Conservation (phyloP, 352 stramenopile genomes). For the Achlya hypogyna region DNA sequence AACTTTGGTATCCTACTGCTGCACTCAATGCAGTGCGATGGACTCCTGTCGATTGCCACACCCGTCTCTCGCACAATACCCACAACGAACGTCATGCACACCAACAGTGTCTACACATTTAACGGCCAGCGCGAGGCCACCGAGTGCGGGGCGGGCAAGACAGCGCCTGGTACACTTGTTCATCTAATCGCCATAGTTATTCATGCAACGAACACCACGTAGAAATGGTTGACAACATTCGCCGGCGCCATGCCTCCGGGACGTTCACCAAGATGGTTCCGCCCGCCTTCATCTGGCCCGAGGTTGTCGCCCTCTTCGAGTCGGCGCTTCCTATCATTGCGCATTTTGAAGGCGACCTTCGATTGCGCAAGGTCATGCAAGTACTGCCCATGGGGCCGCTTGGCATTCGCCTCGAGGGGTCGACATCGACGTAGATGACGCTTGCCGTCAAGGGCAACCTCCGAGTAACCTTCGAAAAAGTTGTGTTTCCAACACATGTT, state of each 20-base stretch:
- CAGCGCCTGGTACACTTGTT: background rate
- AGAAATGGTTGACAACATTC: constrained; percentile 21
- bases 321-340: background rate
- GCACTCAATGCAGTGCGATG: background rate
- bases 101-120: constrained; percentile 6
- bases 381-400: background rate
- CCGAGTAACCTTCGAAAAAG: background rate
- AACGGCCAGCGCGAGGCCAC: constrained; percentile 7
- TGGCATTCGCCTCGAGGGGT: background rate
- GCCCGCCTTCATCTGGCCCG: background rate
- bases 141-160: constrained; percentile 8
- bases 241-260: constrained; percentile 14
- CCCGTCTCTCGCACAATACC: background rate
- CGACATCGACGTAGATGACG: too few relatives aligned
- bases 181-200: background rate
- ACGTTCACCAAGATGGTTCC: constrained; percentile 17
- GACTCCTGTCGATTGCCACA: background rate
- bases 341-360: constrained; percentile 5
- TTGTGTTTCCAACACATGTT: background rate
- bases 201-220: background rate
- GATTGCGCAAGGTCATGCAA: constrained; percentile 17
- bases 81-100: background rate
- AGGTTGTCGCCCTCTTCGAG: background rate
- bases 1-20: constrained; percentile 8
- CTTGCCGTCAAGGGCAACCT: background rate